Conservation (phyloP, 2,329 filamentous ascomycete species). For the Tolypocladium amazonense region DNA sequence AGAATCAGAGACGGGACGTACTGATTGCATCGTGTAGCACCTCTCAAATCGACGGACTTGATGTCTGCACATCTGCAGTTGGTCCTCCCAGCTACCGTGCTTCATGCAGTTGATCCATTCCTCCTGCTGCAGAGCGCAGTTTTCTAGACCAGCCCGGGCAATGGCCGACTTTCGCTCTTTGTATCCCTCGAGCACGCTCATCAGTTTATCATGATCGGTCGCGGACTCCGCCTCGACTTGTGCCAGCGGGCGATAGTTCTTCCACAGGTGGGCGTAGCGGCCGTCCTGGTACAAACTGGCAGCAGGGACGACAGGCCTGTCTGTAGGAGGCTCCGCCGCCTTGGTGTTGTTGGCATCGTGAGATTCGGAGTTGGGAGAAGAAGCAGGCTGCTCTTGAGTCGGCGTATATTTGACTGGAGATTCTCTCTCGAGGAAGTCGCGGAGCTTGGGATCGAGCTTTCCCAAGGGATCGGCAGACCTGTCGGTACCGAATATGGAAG, state of each 20-base stretch:
- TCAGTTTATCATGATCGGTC: slow-evolving; percentile 69
- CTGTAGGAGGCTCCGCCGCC: slow-evolving; percentile 7
- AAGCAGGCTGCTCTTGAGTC: slow-evolving; percentile 13
- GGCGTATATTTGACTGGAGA: slow-evolving; percentile 58
- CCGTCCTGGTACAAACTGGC: slow-evolving; percentile 48
- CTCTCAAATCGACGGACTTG: slow-evolving; percentile 71
- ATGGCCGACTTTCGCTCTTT: slow-evolving; percentile 73
- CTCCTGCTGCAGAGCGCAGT: slow-evolving; percentile 81
- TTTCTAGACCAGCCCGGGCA: slow-evolving; percentile 76
- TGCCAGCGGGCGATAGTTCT: slow-evolving; percentile 67
- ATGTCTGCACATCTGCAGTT: slow-evolving; percentile 68
- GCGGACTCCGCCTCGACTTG: slow-evolving; percentile 60
- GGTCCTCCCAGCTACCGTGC: slow-evolving; percentile 54
- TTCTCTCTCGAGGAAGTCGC: slow-evolving; percentile 76
- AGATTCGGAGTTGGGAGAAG: slow-evolving; percentile 2
- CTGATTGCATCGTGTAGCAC: slow-evolving; percentile 82
- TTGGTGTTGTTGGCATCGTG: slow-evolving; percentile 5
- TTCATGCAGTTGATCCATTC: slow-evolving; percentile 76
- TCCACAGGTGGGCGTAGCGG: slow-evolving; percentile 81
- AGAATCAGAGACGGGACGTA: slow-evolving; percentile 25
- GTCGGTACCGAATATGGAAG: slow-evolving; percentile 39
- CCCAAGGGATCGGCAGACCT: slow-evolving; percentile 47
- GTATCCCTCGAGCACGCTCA: slow-evolving; percentile 71
- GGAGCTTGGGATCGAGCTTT: slow-evolving; percentile 72
- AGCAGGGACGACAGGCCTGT: slow-evolving; percentile 26